These are phyloP conservation scores for Dryas octopetala DNA, from an alignment of 306 rosid species.

Conservation along the genomic window DNA sequence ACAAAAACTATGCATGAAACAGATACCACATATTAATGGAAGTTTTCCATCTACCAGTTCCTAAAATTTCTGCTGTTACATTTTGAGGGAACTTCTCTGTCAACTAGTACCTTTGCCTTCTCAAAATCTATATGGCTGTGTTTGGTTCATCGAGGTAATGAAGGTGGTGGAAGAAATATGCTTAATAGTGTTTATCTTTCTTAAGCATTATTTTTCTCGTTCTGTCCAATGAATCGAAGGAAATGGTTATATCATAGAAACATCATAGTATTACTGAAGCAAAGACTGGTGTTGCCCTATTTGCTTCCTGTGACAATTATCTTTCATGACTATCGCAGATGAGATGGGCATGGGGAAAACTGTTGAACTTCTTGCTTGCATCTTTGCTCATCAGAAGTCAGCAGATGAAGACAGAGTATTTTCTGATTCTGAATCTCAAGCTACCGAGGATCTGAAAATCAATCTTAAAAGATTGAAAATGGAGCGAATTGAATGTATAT, in stretches of 20 bases:
- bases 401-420: conserved; percentile 47
- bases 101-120: neutral
- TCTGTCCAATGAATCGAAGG: neutral
- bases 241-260: neutral
- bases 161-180: neutral
- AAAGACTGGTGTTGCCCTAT: conserved; percentile 16
- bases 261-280: conserved; percentile 1
- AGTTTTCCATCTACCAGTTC: conserved; percentile 3
- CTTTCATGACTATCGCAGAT: conserved; percentile 47
- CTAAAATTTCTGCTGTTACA: neutral
- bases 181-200: neutral
- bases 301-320: conserved; percentile 19
- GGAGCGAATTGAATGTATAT: conserved; percentile 86
- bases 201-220: neutral
- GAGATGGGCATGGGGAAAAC: conserved; percentile 99
- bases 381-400: conserved; percentile 68
- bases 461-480: conserved; percentile 65
- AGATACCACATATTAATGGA: neutral
- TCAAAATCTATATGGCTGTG: conserved; percentile 3
- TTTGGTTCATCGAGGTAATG: neutral
- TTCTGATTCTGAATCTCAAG: conserved; percentile 35
- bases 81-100: neutral
- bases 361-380: conserved; percentile 88
- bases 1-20: conserved; percentile 9
- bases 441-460: conserved; percentile 29